phyloP scores from a whole-genome alignment of 257 asterid genomes.

The Cinchona pubescens region DNA sequence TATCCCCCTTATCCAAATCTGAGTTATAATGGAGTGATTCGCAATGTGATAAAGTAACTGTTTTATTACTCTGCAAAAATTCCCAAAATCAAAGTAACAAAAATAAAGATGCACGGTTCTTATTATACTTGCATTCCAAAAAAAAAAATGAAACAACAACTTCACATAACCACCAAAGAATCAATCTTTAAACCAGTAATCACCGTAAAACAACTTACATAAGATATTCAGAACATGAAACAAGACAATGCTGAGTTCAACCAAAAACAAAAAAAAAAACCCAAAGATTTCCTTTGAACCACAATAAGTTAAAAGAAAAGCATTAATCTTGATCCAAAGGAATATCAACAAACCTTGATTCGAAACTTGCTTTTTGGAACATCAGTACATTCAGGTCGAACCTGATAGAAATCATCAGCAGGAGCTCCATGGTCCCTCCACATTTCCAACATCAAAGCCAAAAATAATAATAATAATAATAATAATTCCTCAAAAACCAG shows the following conservation, averaged over 20 bases:
- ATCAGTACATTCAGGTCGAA: conserved; percentile 75
- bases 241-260: not conserved
- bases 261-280: not conserved
- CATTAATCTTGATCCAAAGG: conserved; percentile 8
- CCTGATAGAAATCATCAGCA: conserved; percentile 79
- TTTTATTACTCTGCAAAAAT: not conserved
- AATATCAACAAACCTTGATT: conserved; percentile 62
- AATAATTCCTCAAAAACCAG: not conserved
- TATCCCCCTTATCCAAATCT: too few relatives aligned
- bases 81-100: not conserved
- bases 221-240: not conserved
- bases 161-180: not conserved
- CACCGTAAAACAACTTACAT: not conserved
- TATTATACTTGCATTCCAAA: not conserved
- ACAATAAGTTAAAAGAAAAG: too few relatives aligned
- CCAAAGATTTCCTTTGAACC: too few relatives aligned
- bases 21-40: not conserved
- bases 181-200: not conserved
- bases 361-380: conserved; percentile 85
- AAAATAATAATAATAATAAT: conserved; percentile 19
- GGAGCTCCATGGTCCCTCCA: conserved; percentile 84
- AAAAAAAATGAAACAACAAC: not conserved
- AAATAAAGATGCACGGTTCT: not conserved
- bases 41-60: not conserved
- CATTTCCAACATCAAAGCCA: conserved; percentile 36